Conservation (phyloP, 495 filamentous ascomycete species). For the Penicillium paxilli region DNA sequence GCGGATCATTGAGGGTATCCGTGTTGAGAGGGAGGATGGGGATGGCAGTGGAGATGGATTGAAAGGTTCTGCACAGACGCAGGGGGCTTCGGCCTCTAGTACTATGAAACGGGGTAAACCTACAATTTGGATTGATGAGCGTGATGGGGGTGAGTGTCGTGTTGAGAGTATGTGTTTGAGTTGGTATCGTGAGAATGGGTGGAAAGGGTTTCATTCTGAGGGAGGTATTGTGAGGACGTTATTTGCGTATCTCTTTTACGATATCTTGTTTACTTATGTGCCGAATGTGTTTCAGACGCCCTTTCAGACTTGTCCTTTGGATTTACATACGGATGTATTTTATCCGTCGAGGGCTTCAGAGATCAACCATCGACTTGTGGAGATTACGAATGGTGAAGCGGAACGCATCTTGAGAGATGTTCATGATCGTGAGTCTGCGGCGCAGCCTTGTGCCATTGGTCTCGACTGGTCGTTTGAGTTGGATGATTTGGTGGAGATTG, state of each 20-base stretch:
- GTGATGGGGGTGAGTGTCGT: conserved; percentile 68
- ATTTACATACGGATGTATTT: conserved; percentile 92
- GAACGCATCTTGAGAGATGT: conserved; percentile 65
- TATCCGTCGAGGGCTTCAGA: conserved; percentile 80
- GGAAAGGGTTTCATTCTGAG: conserved; percentile 94
- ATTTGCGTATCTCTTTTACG: conserved; percentile 90
- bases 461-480: conserved; percentile 87
- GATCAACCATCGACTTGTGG: conserved; percentile 84
- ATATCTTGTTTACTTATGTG: conserved; percentile 89
- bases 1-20: conserved; percentile 72
- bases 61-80: too few species aligned
- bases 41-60: background rate
- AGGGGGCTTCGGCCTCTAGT: background rate
- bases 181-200: conserved; percentile 77
- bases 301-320: conserved; percentile 90
- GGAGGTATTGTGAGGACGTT: conserved; percentile 87
- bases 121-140: conserved; percentile 84
- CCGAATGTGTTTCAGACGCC: conserved; percentile 96
- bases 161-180: conserved; percentile 94
- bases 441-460: conserved; percentile 80
- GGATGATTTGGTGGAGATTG: conserved; percentile 80
- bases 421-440: conserved; percentile 62
- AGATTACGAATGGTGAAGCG: conserved; percentile 78
- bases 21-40: conserved; percentile 59
- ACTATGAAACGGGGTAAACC: conserved; percentile 52